phyloP scores from a whole-genome alignment of 192 early-diverging fungal genomes.

The Mortierella antarctica region DNA sequence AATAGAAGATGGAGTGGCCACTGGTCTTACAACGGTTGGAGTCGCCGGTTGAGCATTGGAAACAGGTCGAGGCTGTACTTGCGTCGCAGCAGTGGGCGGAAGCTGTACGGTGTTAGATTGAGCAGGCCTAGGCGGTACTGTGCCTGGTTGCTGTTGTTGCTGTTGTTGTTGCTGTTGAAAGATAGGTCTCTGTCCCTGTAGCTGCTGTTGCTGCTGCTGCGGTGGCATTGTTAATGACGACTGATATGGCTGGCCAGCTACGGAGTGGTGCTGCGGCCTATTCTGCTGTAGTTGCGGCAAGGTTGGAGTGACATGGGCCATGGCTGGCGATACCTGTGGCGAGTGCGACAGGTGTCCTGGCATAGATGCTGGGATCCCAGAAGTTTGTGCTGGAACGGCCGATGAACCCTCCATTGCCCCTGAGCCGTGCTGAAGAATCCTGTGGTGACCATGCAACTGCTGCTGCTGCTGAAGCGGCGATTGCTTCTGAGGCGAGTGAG shows the following conservation, averaged over 20 bases:
- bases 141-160: slow-evolving; percentile 12
- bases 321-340: slow-evolving; percentile 9
- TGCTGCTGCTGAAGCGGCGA: slow-evolving; percentile 23
- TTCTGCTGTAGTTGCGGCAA: slow-evolving; percentile 10
- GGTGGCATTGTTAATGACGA: neutral
- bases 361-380: neutral
- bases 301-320: slow-evolving; percentile 3
- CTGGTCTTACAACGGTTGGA: slow-evolving; percentile 8
- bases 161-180: slow-evolving; percentile 26
- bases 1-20: neutral
- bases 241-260: neutral
- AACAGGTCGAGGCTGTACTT: slow-evolving; percentile 1
- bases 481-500: slow-evolving; percentile 26
- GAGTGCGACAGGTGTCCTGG: slow-evolving; percentile 11
- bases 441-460: slow-evolving; percentile 15
- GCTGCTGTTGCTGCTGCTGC: slow-evolving; percentile 11
- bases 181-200: neutral
- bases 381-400: neutral
- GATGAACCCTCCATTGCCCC: slow-evolving; percentile 3
- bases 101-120: slow-evolving; percentile 21
- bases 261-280: slow-evolving; percentile 4
- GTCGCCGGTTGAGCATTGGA: slow-evolving; percentile 18
- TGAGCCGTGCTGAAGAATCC: slow-evolving; percentile 2
- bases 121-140: slow-evolving; percentile 6
- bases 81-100: neutral